Conservation (phyloP, 1,284 basidiomycete species). For the Leccinum angustisporum region DNA sequence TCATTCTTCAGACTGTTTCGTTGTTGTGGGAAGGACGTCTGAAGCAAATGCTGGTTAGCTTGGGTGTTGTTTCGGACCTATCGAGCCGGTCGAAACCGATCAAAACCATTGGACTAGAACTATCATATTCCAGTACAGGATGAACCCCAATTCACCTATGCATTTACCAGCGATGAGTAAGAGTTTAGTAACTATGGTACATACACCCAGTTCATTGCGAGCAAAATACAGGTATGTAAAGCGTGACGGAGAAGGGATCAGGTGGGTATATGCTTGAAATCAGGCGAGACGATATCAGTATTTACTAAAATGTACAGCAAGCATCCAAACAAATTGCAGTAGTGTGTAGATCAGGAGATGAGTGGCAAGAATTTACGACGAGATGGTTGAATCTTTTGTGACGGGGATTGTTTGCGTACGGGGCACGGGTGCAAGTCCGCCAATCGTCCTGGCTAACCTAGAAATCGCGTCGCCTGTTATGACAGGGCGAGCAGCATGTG, state of each 20-base stretch:
- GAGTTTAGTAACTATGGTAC: conserved; percentile 23
- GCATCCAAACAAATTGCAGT: conserved; percentile 13
- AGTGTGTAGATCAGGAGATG: conserved; percentile 14
- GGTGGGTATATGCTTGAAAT: conserved; percentile 26
- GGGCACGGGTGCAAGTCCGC: conserved; percentile 31
- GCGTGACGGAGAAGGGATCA: conserved; percentile 16
- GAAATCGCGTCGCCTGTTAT: conserved; percentile 69
- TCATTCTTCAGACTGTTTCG: conserved; percentile 67
- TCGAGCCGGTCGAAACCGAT: conserved; percentile 83
- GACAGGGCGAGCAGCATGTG: conserved; percentile 57
- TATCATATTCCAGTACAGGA: conserved; percentile 87
- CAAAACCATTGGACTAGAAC: conserved; percentile 83
- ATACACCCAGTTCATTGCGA: conserved; percentile 16
- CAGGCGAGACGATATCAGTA: conserved; percentile 15
- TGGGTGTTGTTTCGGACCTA: conserved; percentile 88
- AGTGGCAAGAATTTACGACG: conserved; percentile 18
- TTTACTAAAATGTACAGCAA: conserved; percentile 18
- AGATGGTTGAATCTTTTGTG: conserved; percentile 30
- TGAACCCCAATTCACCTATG: conserved; percentile 23
- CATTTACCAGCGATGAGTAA: conserved; percentile 12
- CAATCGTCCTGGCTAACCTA: conserved; percentile 59
- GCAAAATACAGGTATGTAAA: conserved; percentile 26
- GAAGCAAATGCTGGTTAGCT: conserved; percentile 83
- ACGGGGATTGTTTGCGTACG: conserved; percentile 30
- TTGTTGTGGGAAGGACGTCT: conserved; percentile 95